Percentiles rank a stretch among this genome's conserved stretches.
Conservation (phyloP, 2,329 filamentous ascomycete genomes). For the Neofusicoccum kwambonambiense region DNA sequence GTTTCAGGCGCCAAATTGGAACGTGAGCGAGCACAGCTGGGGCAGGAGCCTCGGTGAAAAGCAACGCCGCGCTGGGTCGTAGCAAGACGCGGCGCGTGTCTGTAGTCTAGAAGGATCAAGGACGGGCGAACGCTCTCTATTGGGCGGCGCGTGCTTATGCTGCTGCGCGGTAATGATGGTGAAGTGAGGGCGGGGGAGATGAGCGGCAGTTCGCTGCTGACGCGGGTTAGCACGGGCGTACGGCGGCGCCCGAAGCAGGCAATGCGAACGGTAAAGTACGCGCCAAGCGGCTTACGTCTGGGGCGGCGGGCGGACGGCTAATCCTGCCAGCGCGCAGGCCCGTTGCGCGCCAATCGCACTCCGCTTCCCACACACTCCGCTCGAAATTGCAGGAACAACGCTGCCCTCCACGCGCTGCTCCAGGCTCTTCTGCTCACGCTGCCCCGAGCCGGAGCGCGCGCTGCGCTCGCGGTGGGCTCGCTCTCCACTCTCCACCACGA, state of each 20-base stretch:
- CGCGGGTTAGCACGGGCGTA: constrained; percentile 5
- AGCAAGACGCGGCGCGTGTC: neutral
- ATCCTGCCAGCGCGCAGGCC: neutral
- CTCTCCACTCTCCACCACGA: constrained; percentile 10
- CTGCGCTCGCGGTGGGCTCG: neutral
- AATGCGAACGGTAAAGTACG: constrained; percentile 3
- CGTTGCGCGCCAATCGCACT: neutral
- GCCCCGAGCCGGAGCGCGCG: too few species aligned
- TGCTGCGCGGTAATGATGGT: neutral
- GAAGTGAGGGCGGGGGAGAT: constrained; percentile 3
- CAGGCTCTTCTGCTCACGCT: neutral
- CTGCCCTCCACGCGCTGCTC: neutral
- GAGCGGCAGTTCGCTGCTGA: neutral
- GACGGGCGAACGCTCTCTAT: neutral
- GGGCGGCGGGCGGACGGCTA: neutral
- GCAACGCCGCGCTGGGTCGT: neutral
- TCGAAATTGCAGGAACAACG: constrained; percentile 16
- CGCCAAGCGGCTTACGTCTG: constrained; percentile 8
- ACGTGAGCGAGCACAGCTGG: neutral
- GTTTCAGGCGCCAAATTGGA: neutral
- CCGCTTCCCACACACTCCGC: constrained; percentile 1
- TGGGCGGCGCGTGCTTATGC: constrained; percentile 7
- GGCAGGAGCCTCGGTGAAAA: constrained; percentile 7
- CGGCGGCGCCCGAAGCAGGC: neutral
- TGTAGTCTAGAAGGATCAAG: neutral